Evolutionary conservation across 1,139 yeast genomes (phyloP).

Genomic region (Geotrichum fermentans): DNA sequence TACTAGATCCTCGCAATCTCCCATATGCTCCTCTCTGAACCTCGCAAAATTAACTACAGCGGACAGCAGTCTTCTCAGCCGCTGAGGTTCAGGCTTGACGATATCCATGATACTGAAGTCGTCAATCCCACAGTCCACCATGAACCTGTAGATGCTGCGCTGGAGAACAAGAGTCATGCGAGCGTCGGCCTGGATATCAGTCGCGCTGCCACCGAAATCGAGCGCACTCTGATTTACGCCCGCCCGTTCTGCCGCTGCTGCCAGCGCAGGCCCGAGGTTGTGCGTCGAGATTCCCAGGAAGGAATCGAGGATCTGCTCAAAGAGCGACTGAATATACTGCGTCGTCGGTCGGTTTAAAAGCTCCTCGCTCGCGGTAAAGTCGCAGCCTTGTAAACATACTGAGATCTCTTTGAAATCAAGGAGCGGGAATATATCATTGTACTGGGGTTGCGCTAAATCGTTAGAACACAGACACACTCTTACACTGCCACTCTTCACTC

Average conservation of each 20-base stretch:
- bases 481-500: conserved; percentile 11
- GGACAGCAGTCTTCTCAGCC: conserved; percentile 64
- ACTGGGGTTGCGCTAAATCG: conserved; percentile 20
- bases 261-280: conserved; percentile 38
- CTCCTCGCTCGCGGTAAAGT: conserved; percentile 54
- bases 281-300: conserved; percentile 60
- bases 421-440: conserved; percentile 52
- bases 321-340: conserved; percentile 54
- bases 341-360: conserved; percentile 61
- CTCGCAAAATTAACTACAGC: conserved; percentile 83
- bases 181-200: conserved; percentile 31
- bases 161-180: conserved; percentile 51
- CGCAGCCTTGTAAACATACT: conserved; percentile 58
- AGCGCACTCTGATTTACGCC: conserved; percentile 28
- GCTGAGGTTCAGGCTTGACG: conserved; percentile 61
- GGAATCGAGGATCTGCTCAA: conserved; percentile 67
- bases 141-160: conserved; percentile 55
- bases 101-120: conserved; percentile 73
- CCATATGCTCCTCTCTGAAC: conserved; percentile 64
- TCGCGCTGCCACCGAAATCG: conserved; percentile 35
- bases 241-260: conserved; percentile 27
- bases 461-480: background rate
- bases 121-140: conserved; percentile 67
- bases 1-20: conserved; percentile 60
- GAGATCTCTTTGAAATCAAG: conserved; percentile 62